These are phyloP conservation scores for Lophiotrema nucula DNA, from an alignment of 495 filamentous ascomycete genomes.

Conservation along the genomic window DNA sequence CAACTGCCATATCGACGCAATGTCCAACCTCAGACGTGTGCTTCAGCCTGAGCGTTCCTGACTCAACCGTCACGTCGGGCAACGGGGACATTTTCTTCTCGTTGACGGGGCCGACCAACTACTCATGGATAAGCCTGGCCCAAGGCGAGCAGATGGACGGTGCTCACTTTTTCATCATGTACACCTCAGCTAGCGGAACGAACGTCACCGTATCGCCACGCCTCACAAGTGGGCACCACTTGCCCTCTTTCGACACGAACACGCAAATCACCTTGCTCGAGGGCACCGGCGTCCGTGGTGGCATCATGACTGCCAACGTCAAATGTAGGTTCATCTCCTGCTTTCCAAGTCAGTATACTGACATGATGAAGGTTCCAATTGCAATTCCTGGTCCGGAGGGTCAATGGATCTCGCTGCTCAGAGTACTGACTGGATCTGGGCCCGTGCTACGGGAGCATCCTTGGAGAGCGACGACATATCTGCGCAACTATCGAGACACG, in stretches of 20 bases:
- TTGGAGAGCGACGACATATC: neutral
- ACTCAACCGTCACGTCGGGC: constrained; percentile 27
- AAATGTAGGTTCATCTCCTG: constrained; percentile 21
- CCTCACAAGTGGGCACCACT: neutral
- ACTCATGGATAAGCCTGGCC: constrained; percentile 35
- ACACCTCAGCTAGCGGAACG: constrained; percentile 30
- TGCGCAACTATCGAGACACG: neutral
- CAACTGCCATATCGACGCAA: neutral
- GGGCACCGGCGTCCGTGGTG: constrained; percentile 32
- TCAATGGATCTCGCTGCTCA: neutral
- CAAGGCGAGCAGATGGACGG: constrained; percentile 36
- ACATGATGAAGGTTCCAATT: neutral
- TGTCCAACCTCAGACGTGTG: constrained; percentile 31
- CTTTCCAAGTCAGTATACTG: neutral
- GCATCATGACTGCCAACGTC: constrained; percentile 39
- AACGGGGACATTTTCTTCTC: constrained; percentile 39
- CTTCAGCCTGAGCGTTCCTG: constrained; percentile 36
- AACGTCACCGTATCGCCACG: constrained; percentile 36
- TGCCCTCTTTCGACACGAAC: constrained; percentile 13
- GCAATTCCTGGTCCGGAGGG: neutral
- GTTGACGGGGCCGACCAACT: constrained; percentile 32
- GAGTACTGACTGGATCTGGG: neutral
- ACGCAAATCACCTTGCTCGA: constrained; percentile 34
- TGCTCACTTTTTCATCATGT: constrained; percentile 39
- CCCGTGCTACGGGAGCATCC: neutral